These are phyloP conservation scores for Lepidium africanum DNA, from an alignment of 345 rosid genomes.

Conservation along the genomic window DNA sequence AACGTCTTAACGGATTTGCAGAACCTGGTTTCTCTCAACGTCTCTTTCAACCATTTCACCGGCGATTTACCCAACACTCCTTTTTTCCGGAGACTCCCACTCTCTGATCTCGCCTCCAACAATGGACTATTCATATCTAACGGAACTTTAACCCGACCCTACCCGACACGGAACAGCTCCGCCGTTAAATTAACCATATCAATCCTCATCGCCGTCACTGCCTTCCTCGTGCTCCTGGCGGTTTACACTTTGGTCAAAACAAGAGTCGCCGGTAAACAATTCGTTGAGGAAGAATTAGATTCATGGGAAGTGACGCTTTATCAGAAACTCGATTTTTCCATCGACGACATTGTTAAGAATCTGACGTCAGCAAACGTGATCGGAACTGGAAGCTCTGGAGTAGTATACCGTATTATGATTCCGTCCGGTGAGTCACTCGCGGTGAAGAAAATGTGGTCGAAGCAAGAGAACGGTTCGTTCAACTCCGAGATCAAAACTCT, in stretches of 20 bases:
- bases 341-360: conserved; percentile 46
- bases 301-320: conserved; percentile 75
- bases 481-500: conserved; percentile 68
- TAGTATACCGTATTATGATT: conserved; percentile 55
- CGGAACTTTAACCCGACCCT: conserved; percentile 14
- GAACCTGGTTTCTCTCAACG: conserved; percentile 81
- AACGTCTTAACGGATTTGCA: conserved; percentile 46
- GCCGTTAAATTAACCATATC: conserved; percentile 34
- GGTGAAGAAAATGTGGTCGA: conserved; percentile 57
- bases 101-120: conserved; percentile 59
- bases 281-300: conserved; percentile 32
- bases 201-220: conserved; percentile 10
- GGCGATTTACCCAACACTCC: conserved; percentile 75
- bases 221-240: conserved; percentile 48
- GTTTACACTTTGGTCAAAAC: conserved; percentile 42
- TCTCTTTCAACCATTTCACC: conserved; percentile 72
- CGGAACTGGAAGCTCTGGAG: conserved; percentile 76
- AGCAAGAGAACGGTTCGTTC: conserved; percentile 50
- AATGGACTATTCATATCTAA: conserved; percentile 47
- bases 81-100: conserved; percentile 73
- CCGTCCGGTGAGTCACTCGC: conserved; percentile 56
- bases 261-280: conserved; percentile 33
- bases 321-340: conserved; percentile 75
- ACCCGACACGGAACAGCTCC: conserved; percentile 42
- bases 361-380: conserved; percentile 53